Base-by-base conservation (phyloP, 2,329 filamentous ascomycete genomes). In the Tolypocladium album region DNA sequence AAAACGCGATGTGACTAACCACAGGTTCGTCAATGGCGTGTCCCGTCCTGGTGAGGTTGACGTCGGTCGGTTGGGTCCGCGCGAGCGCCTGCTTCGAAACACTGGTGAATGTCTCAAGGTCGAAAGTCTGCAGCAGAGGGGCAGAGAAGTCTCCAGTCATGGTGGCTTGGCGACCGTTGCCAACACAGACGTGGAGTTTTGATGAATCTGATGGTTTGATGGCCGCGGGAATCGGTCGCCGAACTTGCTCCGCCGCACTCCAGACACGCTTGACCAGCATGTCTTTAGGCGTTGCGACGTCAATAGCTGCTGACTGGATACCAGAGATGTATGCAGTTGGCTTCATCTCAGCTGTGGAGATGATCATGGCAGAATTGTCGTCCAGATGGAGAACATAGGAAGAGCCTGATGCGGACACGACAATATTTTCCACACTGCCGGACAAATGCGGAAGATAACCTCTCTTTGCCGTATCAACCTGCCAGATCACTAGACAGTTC, bases 401-500 rank as follows among this genome's bases (percentile, higher is more conserved):
- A 45, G 90, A 84, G 7, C 94, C 93, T 22, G 78, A 80, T 0
- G 88, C 82, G 20, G 92, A 97, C 40, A 99, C 84, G 5, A 89
- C 86, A 52, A 99, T 83, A 66, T 89, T 91, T 70, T 94, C 88
- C 42, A 99, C 89, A 34, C 87, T 85, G 7, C 91, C 89, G 31
- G 89, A 88, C 60, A 99, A 80, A 80, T 97, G 92, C n/a, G 94
- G 94, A 36, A 99, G 78, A 69, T 88, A 90, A 69, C 94, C 88
- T 68, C 85, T 86, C 70, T 88, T 88, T 63, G 87, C 87, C 0
- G 93, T 97, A 65, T 95, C 90, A 60, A 97, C 79, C 74, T 99
- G 94, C 92, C 92, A 97, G 39, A 97, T 78, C 11, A 96, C 90
- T 50, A 99, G 79, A 24, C 91, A 89, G 9, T 91, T 92, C 74